These are phyloP conservation scores for Eragrostis nindensis DNA, from an alignment of 176 grass and related monocot genomes.

Conservation along the genomic window DNA sequence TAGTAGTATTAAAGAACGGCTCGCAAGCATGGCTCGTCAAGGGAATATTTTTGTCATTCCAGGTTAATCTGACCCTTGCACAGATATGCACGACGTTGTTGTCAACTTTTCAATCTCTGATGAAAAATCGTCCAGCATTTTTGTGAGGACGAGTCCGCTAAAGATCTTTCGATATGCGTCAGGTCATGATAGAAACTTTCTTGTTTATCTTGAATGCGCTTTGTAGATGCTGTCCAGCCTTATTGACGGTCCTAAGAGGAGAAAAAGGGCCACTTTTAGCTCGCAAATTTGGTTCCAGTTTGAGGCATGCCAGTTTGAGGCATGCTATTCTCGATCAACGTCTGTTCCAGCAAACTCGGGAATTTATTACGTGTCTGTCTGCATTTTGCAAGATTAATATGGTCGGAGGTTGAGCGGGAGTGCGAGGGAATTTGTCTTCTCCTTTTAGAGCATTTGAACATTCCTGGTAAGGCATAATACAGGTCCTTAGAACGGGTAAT, in stretches of 20 bases:
- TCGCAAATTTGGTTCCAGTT: background rate
- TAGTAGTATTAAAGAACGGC: slow-evolving; percentile 5
- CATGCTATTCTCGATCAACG: background rate
- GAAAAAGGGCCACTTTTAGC: background rate
- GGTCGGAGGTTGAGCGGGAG: background rate
- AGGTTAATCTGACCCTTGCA: slow-evolving; percentile 9
- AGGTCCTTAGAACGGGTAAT: background rate
- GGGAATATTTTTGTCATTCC: background rate
- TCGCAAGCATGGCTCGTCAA: background rate
- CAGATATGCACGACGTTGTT: slow-evolving; percentile 37
- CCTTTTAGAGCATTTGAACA: slow-evolving; percentile 16
- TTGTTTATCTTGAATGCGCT: slow-evolving; percentile 22
- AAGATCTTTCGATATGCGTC: slow-evolving; percentile 27
- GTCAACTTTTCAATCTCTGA: slow-evolving; percentile 22
- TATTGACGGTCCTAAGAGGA: slow-evolving; percentile 9
- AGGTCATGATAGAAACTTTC: background rate
- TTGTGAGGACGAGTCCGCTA: background rate
- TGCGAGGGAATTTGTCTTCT: background rate
- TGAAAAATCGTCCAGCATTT: slow-evolving; percentile 6
- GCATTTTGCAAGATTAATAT: slow-evolving; percentile 1
- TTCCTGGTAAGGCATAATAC: background rate
- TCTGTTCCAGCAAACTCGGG: background rate
- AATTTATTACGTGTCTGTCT: background rate
- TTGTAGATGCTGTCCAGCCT: background rate
- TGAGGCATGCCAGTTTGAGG: background rate